Evolutionary conservation across 805 yeast species (phyloP).

Genomic region (Yarrowia deformans): DNA sequence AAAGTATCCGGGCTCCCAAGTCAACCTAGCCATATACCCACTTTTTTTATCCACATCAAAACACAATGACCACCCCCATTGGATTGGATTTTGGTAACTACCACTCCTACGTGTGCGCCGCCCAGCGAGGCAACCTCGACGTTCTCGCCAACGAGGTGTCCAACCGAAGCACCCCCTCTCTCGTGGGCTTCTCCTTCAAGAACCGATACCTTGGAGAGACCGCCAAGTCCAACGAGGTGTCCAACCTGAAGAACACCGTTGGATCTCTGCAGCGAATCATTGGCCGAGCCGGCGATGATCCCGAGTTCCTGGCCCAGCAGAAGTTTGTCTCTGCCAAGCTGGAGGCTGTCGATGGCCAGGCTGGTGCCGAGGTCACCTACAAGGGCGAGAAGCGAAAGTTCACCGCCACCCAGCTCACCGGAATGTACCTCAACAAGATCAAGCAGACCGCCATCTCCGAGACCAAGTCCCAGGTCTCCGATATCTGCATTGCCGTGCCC

Average conservation of each 20-base stretch:
- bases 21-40: constrained; percentile 19
- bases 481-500: constrained; percentile 94
- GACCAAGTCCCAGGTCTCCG: constrained; percentile 80
- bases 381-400: constrained; percentile 79
- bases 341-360: constrained; percentile 71
- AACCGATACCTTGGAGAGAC: constrained; percentile 93
- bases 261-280: constrained; percentile 92
- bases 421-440: constrained; percentile 93
- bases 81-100: constrained; percentile 98
- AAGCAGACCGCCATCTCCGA: constrained; percentile 81
- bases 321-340: constrained; percentile 76
- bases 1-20: neutral
- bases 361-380: constrained; percentile 86
- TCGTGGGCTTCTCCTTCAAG: constrained; percentile 90
- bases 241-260: constrained; percentile 95
- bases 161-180: constrained; percentile 91
- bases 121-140: constrained; percentile 98
- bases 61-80: constrained; percentile 85
- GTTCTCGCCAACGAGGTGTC: constrained; percentile 98
- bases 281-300: constrained; percentile 76
- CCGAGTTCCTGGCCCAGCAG: constrained; percentile 78
- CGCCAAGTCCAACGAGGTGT: constrained; percentile 95
- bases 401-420: constrained; percentile 88
- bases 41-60: neutral
- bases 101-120: constrained; percentile 89